phyloP scores from a whole-genome alignment of 176 grass and related monocot species.

The Triticum dicoccoides region DNA sequence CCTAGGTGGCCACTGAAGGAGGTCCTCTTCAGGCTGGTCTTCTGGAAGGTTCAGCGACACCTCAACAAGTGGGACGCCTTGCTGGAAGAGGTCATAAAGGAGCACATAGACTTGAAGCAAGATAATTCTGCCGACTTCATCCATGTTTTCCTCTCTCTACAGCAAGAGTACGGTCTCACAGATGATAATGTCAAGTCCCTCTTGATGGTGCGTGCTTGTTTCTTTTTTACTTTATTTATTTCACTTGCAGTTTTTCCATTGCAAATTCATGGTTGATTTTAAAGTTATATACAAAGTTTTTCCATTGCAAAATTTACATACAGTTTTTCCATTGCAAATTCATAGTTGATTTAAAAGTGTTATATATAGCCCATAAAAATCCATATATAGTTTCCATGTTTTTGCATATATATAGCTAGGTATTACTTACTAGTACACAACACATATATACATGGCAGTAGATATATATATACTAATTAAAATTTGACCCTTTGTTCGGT shows the following conservation, averaged over 20 bases:
- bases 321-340: too few relatives aligned
- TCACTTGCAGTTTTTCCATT: background rate
- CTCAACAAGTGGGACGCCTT: background rate
- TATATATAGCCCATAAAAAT: too few relatives aligned
- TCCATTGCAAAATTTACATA: too few relatives aligned
- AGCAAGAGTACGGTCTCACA: background rate
- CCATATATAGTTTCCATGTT: too few relatives aligned
- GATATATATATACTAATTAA: background rate
- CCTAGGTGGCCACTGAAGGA: constrained; percentile 2
- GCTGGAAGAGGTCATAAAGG: background rate
- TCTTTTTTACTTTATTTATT: background rate
- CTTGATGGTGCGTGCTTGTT: background rate
- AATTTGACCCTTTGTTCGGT: background rate
- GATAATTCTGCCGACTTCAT: background rate
- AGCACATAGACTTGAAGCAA: background rate
- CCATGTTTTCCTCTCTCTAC: background rate
- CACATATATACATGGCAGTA: too few relatives aligned
- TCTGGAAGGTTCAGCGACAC: background rate
- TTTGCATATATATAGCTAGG: too few relatives aligned
- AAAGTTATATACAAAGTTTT: too few relatives aligned
- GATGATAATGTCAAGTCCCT: background rate
- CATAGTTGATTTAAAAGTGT: too few relatives aligned
- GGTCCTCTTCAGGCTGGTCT: background rate
- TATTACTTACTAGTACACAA: too few relatives aligned
- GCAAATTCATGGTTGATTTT: too few relatives aligned